Evolutionary conservation across 345 rosid species (phyloP), one percentile per base, ranked within the genome.

Genomic region (Mallotus nudiflorus): DNA sequence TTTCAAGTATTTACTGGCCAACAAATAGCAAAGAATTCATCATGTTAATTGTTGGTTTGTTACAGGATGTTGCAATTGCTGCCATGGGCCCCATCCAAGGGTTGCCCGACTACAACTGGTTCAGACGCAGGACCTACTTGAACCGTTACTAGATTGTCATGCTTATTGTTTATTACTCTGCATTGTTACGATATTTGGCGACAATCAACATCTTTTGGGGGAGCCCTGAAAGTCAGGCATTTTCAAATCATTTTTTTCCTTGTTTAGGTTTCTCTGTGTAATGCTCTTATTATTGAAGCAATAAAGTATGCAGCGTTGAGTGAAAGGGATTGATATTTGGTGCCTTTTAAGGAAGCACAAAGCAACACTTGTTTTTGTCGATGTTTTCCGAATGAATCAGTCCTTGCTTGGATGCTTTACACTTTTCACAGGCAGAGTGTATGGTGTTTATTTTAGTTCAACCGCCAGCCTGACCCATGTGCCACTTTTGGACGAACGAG

Each of bases 101-200:
- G 18, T 77, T 96, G 77, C 97, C 91, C 0, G 96, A 96, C 77
- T 96, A 96, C 88, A 92, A 89, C 85, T 91, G 95, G 91, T 96
- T 96, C 93, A 86, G 98, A 83, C 98, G 99, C 83, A 85, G 98
- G 72, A 92, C 99, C 68, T 96, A 91, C 93, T 84, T 89, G 93
- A 87, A 87, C 91, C 86, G 99, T 28, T 91, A 96, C 86, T 96
- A 85, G 74, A 73, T 20, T 72, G 3, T 28, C 35, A 42, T 18
- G 25, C 53, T 50, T 39, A 46, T 48, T 13, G 33, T 67, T n/a
- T 22, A 18, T 62, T 59, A 5, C 57, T n/a, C n/a, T 16, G 69
- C 67, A 39, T 64, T 58, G 20, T 20, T 10, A 5, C 50, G 65
- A 25, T 22, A 29, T 25, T 25, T n/a, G 67, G 53, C 11, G 51